Percentiles rank a stretch among this genome's conserved stretches.
These are phyloP conservation scores for Cryptococcus maquisensis DNA, from an alignment of 1,284 basidiomycete genomes.

Conservation along the genomic window DNA sequence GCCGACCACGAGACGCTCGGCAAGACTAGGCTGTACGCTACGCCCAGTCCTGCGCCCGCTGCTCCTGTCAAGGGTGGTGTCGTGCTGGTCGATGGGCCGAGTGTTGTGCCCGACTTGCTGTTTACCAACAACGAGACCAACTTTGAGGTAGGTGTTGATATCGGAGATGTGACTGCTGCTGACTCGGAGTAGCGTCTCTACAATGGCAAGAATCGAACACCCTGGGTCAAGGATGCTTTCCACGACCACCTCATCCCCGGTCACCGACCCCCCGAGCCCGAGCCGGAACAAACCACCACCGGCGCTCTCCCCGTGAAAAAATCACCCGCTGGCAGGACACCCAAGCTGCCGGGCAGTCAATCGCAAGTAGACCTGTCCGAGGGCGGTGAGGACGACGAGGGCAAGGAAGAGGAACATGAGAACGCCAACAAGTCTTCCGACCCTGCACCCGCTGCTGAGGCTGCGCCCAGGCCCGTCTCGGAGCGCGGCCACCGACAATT, in stretches of 20 bases:
- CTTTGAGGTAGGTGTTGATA: constrained; percentile 55
- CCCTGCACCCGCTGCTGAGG: constrained; percentile 47
- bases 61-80: constrained; percentile 60
- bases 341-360: constrained; percentile 23
- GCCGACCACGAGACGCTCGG: constrained; percentile 70
- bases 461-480: constrained; percentile 35
- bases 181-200: constrained; percentile 61
- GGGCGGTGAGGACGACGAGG: constrained; percentile 30
- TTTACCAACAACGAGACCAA: constrained; percentile 99
- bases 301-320: constrained; percentile 22
- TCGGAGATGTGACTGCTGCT: constrained; percentile 3
- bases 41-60: constrained; percentile 86
- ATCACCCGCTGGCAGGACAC: constrained; percentile 23
- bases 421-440: constrained; percentile 57
- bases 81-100: constrained; percentile 59
- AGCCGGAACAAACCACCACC: constrained; percentile 19
- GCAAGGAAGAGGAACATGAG: constrained; percentile 7
- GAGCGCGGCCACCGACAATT: constrained; percentile 52
- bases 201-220: constrained; percentile 73
- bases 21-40: constrained; percentile 77
- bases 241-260: constrained; percentile 89
- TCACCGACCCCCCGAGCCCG: constrained; percentile 62
- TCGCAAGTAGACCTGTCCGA: constrained; percentile 15
- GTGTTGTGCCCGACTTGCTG: constrained; percentile 73
- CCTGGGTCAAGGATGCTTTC: constrained; percentile 95